Base-by-base conservation (phyloP, 23 red algal species). In the Porphyridium purpureum region DNA sequence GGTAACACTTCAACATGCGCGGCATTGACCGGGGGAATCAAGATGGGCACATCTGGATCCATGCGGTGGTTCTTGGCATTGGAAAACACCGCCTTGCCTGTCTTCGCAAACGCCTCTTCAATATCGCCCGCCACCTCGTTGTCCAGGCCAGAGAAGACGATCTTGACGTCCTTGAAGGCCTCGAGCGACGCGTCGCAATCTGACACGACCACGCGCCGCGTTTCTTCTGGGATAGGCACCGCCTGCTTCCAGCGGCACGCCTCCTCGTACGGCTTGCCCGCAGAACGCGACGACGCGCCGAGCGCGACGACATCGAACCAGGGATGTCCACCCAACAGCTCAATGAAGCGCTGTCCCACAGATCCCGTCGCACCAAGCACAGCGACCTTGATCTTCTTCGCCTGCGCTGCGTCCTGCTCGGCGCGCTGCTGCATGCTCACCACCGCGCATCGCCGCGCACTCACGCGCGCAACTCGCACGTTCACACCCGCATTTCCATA, bases 301-400 rank as follows among this genome's bases (percentile, higher is more conserved):
- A 94, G 67, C 4, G 78, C 88, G n/a, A 72, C 76, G n/a, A 94
- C 88, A 9, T 79, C 36, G 51, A 94, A 94, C 88, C 88, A 94
- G 15, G 78, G 88, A 33, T 94, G 88, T 40, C 64, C 67, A 54
- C 84, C 78, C 1, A 94, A 69, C n/a, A 94, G 76, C 50, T 70
- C 60, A 42, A 94, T 67, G 50, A 94, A 94, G 26, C 88, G 74
- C 68, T 94, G 88, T 0, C 88, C 88, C 35, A 94, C 88, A 1
- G 77, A 79, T 1, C 88, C 88, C 3, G 88, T 94, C 11, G 60
- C 60, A 4, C 88, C 88, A 1, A 94, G 64, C 20, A 94, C 88
- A 2, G 57, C 88, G 28, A 94, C 88, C 21, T 70, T 70, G 35
- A 83, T 67, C n/a, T n/a, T n/a, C n/a, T n/a, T n/a, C n/a, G n/a